Evolutionary conservation across 1,139 yeast species (phyloP).

Genomic region (Blastobotrys petasosporus): DNA sequence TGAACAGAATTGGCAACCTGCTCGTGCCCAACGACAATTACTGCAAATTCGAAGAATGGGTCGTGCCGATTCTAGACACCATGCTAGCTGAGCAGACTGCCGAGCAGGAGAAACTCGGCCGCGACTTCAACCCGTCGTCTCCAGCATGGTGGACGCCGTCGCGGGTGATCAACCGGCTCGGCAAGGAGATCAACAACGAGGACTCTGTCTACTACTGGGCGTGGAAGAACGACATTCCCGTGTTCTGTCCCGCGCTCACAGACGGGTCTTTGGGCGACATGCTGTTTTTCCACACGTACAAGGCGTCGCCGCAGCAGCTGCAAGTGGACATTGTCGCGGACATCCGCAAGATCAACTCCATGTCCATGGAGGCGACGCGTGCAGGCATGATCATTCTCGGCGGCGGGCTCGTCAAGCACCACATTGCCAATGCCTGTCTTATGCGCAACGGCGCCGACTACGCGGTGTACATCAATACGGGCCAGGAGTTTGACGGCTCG

Average conservation of each 20-base stretch:
- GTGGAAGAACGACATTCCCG: constrained; percentile 89
- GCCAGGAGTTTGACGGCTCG: constrained; percentile 97
- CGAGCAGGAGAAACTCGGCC: constrained; percentile 37
- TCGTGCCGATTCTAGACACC: constrained; percentile 82
- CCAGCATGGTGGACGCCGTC: constrained; percentile 83
- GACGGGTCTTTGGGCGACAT: constrained; percentile 98
- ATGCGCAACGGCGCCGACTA: constrained; percentile 99
- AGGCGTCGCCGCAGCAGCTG: constrained; percentile 82
- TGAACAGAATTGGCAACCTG: constrained; percentile 95
- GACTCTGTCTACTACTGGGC: constrained; percentile 97
- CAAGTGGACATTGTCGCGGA: constrained; percentile 91
- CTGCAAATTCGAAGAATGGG: constrained; percentile 97
- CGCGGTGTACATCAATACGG: constrained; percentile 95
- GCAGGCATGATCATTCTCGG: constrained; percentile 97
- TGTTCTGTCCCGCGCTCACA: constrained; percentile 94
- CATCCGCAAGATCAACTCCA: constrained; percentile 80
- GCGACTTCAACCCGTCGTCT: constrained; percentile 57
- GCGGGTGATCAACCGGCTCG: constrained; percentile 81
- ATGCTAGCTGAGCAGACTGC: constrained; percentile 87
- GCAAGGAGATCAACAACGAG: constrained; percentile 92
- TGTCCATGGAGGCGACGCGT: constrained; percentile 91
- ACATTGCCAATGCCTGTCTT: constrained; percentile 93
- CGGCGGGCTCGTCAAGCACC: constrained; percentile 95
- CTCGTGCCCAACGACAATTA: constrained; percentile 96
- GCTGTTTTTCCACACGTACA: constrained; percentile 97